Evolutionary conservation across 2,329 filamentous ascomycete genomes (phyloP), one percentile per base, ranked within the genome.

Genomic region (Amesomyces nigricolor): DNA sequence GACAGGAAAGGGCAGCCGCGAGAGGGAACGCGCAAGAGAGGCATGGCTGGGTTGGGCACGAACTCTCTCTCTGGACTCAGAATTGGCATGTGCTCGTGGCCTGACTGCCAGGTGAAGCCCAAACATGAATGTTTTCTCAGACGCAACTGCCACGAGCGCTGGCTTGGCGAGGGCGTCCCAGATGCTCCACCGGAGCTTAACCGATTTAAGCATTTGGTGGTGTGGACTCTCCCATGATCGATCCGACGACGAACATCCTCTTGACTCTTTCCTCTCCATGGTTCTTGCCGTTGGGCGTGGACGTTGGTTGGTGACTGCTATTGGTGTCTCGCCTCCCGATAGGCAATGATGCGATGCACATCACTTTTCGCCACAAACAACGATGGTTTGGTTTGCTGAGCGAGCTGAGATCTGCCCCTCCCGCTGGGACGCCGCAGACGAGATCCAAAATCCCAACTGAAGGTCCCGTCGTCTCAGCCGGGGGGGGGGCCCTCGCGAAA

Each of bases 321-420:
- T 40, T 14, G 16, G 38, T 26, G 22, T 26, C 22, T 26, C 22
- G 22, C 22, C 22, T 5, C 22, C 22, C 22, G 22, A 26, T 26
- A 26, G 22, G 22, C 22, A 26, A 26, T 26, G 22, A 26, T 26
- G 22, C 22, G 38, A n/a, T 44, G 42, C 9, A 17, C 16, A 16
- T 38, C 29, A 45, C 48, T 44, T 11, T 50, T 54, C 29, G 53
- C 53, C 53, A 55, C 53, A n/a, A 13, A 37, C 37, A 44, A 38
- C 19, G 16, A 29, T 45, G 19, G 22, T n/a, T 53, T 47, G 17
- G 22, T 26, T 26, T 26, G 22, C 22, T 26, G 22, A 26, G 22
- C 22, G 22, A 26, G 22, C 29, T 35, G 40, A 50, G 47, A 50
- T 55, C 53, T 46, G 53, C 42, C 47, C 47, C 47, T 42, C 47